Evolutionary conservation across 73 alveolate species (phyloP).

Genomic region (Blepharisma japonicum): DNA sequence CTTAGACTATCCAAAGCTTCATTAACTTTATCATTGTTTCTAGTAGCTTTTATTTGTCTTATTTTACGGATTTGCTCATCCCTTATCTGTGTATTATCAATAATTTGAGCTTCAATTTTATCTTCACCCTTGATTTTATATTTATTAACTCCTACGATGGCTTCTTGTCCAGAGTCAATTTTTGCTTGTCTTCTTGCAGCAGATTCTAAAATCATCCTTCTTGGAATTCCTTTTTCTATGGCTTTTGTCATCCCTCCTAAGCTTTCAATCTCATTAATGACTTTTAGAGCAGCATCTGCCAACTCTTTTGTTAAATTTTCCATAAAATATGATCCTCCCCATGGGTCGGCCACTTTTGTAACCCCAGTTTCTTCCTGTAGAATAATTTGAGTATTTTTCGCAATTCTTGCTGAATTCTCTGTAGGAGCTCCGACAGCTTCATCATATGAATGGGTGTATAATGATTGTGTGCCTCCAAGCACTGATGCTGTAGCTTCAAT

Average conservation of each 20-base stretch:
- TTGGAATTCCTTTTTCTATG: conserved; percentile 66
- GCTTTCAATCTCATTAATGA: conserved; percentile 69
- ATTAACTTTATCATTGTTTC: conserved; percentile 44
- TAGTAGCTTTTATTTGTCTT: conserved; percentile 36
- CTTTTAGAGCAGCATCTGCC: conserved; percentile 51
- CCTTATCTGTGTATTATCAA: conserved; percentile 55
- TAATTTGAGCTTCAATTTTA: conserved; percentile 39
- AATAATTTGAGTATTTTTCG: conserved; percentile 62
- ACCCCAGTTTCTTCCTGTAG: conserved; percentile 67
- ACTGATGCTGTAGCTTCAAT: conserved; percentile 69
- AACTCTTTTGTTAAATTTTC: conserved; percentile 54
- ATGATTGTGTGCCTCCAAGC: conserved; percentile 70
- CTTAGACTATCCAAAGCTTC: conserved; percentile 36
- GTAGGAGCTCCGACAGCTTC: conserved; percentile 75
- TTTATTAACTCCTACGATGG: conserved; percentile 70
- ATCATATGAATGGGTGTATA: conserved; percentile 67
- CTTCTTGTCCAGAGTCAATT: conserved; percentile 66
- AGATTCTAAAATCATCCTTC: conserved; percentile 56
- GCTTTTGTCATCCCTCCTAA: conserved; percentile 76
- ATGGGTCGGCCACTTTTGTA: conserved; percentile 63
- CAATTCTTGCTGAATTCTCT: conserved; percentile 55
- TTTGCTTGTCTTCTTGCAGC: conserved; percentile 69
- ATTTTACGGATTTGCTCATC: conserved; percentile 50
- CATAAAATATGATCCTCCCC: conserved; percentile 72
- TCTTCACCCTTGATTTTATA: conserved; percentile 56